Conservation (phyloP, 78 protist genomes). For the Emiliania huxleyi region DNA sequence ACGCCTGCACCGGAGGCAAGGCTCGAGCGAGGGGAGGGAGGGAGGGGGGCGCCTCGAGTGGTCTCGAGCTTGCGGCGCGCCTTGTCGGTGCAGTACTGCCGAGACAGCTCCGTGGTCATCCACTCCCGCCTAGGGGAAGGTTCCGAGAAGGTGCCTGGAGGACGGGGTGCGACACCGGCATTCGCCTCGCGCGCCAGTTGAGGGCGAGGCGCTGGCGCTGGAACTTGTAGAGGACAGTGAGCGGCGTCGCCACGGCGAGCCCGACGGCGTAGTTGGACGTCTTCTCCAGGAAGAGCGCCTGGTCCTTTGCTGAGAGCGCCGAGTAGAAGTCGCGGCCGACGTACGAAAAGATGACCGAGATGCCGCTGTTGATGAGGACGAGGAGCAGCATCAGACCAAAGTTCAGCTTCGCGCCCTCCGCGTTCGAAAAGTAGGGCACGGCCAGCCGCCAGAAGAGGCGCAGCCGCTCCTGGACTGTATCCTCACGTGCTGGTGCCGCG, state of each 20-base stretch:
- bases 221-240: conserved; percentile 10
- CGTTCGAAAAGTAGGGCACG: conserved; percentile 16
- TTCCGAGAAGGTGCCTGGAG: too few species aligned
- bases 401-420: neutral
- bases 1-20: too few species aligned
- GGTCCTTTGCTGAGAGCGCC: conserved; percentile 16
- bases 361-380: neutral
- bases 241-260: conserved; percentile 11
- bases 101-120: conserved; percentile 7
- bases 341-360: conserved; percentile 42
- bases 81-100: neutral
- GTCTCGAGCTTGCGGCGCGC: neutral
- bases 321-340: conserved; percentile 20
- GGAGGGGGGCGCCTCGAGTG: too few species aligned
- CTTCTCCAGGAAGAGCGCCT: neutral
- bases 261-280: neutral
- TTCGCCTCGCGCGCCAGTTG: conserved; percentile 25
- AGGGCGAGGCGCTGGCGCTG: conserved; percentile 27
- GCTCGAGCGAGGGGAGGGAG: too few species aligned
- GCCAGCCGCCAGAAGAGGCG: conserved; percentile 37
- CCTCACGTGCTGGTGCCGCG: too few species aligned
- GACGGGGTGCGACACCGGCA: too few species aligned
- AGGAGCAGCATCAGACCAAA: neutral
- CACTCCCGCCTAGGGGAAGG: too few species aligned
- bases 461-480: too few species aligned